Conservation (phyloP, 176 grass and related monocot species). For the Lolium rigidum region DNA sequence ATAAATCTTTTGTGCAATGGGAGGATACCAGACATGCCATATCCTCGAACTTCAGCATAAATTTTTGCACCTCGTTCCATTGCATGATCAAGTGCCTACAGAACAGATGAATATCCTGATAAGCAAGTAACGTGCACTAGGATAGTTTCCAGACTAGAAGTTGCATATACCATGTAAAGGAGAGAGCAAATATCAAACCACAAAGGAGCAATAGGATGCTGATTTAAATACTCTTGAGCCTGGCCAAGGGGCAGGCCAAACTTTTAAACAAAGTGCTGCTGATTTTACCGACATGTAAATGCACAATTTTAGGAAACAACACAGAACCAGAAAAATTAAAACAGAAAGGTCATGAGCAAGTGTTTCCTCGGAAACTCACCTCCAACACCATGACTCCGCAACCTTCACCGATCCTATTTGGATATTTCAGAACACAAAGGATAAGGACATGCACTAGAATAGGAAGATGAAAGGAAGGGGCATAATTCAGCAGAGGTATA, state of each 20-base stretch:
- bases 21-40: conserved; percentile 90
- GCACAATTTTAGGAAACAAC: conserved; percentile 5
- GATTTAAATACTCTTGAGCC: not conserved
- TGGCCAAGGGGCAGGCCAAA: conserved; percentile 2
- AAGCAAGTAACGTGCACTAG: conserved; percentile 31
- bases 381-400: conserved; percentile 93
- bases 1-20: conserved; percentile 12
- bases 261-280: not conserved
- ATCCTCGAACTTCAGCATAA: conserved; percentile 93
- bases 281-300: not conserved
- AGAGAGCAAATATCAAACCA: not conserved
- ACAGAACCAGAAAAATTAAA: conserved; percentile 4
- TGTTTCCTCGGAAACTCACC: conserved; percentile 60
- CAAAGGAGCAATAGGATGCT: not conserved
- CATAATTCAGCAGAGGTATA: not conserved
- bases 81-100: conserved; percentile 86
- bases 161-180: not conserved
- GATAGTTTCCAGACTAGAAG: not conserved
- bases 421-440: conserved; percentile 39
- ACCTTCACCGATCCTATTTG: conserved; percentile 90
- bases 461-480: not conserved
- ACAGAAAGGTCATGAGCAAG: not conserved
- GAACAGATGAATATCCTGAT: not conserved
- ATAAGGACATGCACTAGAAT: conserved; percentile 25
- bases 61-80: conserved; percentile 79